Evolutionary conservation across 1,139 yeast genomes (phyloP).

Genomic region (Arxiozyma slooffiae): DNA sequence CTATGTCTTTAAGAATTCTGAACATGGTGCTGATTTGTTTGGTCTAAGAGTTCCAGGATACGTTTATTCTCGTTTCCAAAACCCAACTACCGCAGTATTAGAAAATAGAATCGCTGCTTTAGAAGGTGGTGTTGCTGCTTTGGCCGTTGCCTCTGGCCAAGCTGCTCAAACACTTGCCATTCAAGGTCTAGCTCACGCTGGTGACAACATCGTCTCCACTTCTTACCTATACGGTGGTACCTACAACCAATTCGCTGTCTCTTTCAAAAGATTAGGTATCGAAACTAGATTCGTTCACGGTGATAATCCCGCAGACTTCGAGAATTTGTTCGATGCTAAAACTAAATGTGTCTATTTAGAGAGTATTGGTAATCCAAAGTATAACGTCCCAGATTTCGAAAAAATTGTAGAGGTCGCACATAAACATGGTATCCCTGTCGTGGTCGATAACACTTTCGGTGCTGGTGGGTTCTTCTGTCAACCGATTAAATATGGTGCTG

Average conservation of each 20-base stretch:
- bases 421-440: conserved; percentile 79
- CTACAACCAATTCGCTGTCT: conserved; percentile 86
- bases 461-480: conserved; percentile 86
- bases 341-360: conserved; percentile 88
- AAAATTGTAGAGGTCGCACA: conserved; percentile 69
- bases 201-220: conserved; percentile 83
- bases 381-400: conserved; percentile 86
- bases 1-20: conserved; percentile 74
- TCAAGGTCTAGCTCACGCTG: conserved; percentile 73
- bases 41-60: conserved; percentile 74
- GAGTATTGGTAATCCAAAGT: conserved; percentile 88
- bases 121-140: conserved; percentile 85
- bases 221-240: conserved; percentile 94
- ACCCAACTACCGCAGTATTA: conserved; percentile 86
- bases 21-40: conserved; percentile 85
- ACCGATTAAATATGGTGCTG: conserved; percentile 86
- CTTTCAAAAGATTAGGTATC: conserved; percentile 80
- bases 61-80: conserved; percentile 81
- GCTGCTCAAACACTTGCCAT: conserved; percentile 87
- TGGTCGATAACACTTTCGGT: conserved; percentile 95
- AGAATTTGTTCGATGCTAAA: conserved; percentile 61
- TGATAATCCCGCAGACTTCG: conserved; percentile 62
- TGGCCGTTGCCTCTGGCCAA: conserved; percentile 90
- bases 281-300: conserved; percentile 78
- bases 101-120: conserved; percentile 88